These are phyloP conservation scores for Sextonia rubra DNA, from an alignment of 164 flowering plant species.

Conservation along the genomic window DNA sequence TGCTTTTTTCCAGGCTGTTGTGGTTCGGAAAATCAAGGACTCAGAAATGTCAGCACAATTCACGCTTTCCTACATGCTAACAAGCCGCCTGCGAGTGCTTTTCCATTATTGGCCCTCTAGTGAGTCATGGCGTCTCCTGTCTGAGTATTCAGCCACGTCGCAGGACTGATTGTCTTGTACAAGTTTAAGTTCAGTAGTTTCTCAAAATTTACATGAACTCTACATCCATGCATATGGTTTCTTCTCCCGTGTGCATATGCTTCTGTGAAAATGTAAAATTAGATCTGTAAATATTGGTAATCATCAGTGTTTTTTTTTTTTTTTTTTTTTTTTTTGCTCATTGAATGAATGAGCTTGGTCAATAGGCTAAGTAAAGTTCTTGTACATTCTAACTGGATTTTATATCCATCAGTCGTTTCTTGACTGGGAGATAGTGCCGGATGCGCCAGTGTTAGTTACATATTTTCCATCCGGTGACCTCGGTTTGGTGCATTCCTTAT, in stretches of 20 bases:
- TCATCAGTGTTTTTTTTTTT: not conserved
- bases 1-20: slow-evolving; percentile 53
- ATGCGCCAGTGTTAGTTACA: too few relatives aligned
- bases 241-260: not conserved
- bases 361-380: not conserved
- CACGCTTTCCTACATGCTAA: slow-evolving; percentile 88
- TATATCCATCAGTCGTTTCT: not conserved
- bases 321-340: too few relatives aligned
- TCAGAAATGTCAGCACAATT: slow-evolving; percentile 98
- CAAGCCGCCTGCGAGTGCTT: slow-evolving; percentile 89
- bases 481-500: too few relatives aligned
- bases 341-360: not conserved
- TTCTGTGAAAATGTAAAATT: not conserved
- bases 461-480: too few relatives aligned
- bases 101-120: slow-evolving; percentile 86
- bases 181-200: not conserved
- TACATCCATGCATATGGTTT: not conserved
- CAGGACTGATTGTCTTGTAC: slow-evolving; percentile 40
- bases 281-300: not conserved
- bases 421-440: too few relatives aligned
- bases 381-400: not conserved
- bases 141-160: slow-evolving; percentile 86
- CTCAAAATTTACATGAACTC: not conserved
- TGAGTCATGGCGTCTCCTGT: slow-evolving; percentile 50
- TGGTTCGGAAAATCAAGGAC: slow-evolving; percentile 95